Base-by-base conservation (phyloP, 1,284 basidiomycete genomes). In the Agroathelia rolfsii region DNA sequence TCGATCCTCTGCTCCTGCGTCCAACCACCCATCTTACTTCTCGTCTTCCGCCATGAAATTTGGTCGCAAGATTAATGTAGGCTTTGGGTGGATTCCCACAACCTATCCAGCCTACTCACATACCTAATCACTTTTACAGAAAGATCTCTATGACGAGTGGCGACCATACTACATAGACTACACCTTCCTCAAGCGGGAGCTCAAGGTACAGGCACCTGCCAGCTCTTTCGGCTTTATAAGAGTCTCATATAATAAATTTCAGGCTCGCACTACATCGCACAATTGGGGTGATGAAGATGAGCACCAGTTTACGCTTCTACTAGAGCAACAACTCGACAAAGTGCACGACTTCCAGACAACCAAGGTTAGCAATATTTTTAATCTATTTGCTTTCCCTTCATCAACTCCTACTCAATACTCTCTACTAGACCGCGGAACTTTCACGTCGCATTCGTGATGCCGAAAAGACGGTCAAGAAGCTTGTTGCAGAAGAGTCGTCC, bases 281-380 rank as follows among this genome's bases (percentile, higher is more conserved):
- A 51, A 51, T 24, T 96, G 92, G 92, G 72, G 66, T 18, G 70
- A 75, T 30, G 59, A 68, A 6, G 88, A 94, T 52, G 92, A 96
- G 58, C 64, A 64, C 16, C 76, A 82, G 28, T 96, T 95, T 51
- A 80, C 78, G 14, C 56, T 53, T 24, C 69, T 83, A 60, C 76
- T 97, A 36, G 82, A 88, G 51, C 66, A 66, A 40, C 92, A 98
- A 61, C 70, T 98, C 28, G 87, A 94, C 52, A 98, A 98, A 66
- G 84, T 97, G 36, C 86, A 96, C 50, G 80, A 82, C 49, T 98
- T 98, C 56, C 95, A 98, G 53, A 87, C 82, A 51, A 62, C 70
- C 28, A 98, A 97, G 74, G 88, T 81, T 31, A 39, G 64, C 48
- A 29, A 13, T 4, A 9, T 37, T 5, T 37, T 18, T 9, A 3